Evolutionary conservation across 2,329 filamentous ascomycete genomes (phyloP).

Genomic region (Cadophora sp.): DNA sequence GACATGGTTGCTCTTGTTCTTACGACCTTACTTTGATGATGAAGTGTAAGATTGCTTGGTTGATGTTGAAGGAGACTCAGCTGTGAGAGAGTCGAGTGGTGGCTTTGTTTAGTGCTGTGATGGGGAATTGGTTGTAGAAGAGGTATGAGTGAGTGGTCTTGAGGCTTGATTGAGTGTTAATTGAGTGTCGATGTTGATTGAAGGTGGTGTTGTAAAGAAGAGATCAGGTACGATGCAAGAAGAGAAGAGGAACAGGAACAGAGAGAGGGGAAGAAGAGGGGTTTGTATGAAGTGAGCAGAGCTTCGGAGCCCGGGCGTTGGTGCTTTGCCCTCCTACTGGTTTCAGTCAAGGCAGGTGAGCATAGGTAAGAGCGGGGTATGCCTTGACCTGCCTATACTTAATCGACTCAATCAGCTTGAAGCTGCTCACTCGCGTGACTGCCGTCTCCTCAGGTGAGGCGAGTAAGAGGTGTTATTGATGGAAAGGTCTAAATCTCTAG

Average conservation of each 20-base stretch:
- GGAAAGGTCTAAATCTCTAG: background rate
- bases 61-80: conserved; percentile 11
- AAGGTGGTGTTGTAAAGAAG: conserved; percentile 22
- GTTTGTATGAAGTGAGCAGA: conserved; percentile 3
- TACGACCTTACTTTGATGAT: conserved; percentile 21
- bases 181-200: conserved; percentile 14
- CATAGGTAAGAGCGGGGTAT: conserved; percentile 13
- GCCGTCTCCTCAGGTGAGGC: background rate
- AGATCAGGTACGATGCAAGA: conserved; percentile 37
- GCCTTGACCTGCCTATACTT: no score
- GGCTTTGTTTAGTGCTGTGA: conserved; percentile 12
- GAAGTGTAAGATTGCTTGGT: conserved; percentile 20
- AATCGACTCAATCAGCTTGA: conserved; percentile 15
- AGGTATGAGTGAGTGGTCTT: background rate
- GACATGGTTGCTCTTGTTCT: conserved; percentile 55
- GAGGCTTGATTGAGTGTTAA: background rate
- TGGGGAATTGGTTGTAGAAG: background rate
- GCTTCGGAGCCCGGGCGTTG: conserved; percentile 10
- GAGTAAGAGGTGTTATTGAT: background rate
- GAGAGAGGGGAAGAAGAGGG: conserved; percentile 13
- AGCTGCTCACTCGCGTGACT: conserved; percentile 15
- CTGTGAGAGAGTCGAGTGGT: background rate
- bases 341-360: background rate
- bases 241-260: conserved; percentile 16
- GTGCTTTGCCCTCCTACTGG: background rate